These are phyloP conservation scores for Candolleomyces eurysporus DNA, from an alignment of 768 basidiomycete genomes.

Conservation along the genomic window DNA sequence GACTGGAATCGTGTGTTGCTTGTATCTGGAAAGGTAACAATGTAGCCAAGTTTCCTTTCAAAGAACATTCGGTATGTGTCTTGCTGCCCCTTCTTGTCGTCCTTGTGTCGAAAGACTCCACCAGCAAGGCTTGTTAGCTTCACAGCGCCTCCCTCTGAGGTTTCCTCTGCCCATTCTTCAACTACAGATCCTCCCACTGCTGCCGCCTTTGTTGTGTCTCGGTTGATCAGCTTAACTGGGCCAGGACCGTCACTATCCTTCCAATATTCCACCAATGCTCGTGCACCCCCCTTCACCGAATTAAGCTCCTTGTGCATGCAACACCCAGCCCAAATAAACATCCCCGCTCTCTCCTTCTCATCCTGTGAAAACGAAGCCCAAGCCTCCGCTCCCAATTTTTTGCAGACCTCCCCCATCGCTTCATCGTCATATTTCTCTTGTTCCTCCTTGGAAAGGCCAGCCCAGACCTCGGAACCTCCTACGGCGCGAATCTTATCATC, in stretches of 20 bases:
- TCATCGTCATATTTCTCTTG: not conserved
- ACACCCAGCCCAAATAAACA: too few species aligned
- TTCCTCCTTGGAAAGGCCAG: not conserved
- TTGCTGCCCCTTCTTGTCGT: slow-evolving; percentile 34
- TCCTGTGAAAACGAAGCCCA: not conserved
- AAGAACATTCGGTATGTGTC: slow-evolving; percentile 18
- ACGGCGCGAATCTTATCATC: too few species aligned
- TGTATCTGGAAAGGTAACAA: slow-evolving; percentile 29
- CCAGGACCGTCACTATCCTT: not conserved
- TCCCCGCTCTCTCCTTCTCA: not conserved
- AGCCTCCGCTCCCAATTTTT: not conserved
- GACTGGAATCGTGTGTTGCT: slow-evolving; percentile 30
- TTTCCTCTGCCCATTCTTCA: slow-evolving; percentile 14
- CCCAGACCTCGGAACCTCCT: too few species aligned
- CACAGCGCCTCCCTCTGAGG: slow-evolving; percentile 23
- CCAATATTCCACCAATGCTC: slow-evolving; percentile 9
- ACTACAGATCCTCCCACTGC: slow-evolving; percentile 6
- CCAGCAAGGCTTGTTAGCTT: slow-evolving; percentile 28
- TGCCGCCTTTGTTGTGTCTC: slow-evolving; percentile 23
- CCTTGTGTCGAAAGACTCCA: slow-evolving; percentile 31
- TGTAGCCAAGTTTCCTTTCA: slow-evolving; percentile 15
- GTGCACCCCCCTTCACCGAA: slow-evolving; percentile 11
- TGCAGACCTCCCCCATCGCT: not conserved
- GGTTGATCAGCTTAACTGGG: slow-evolving; percentile 21
- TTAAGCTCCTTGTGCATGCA: slow-evolving; percentile 18